Conservation (phyloP, 2,329 filamentous ascomycete genomes). For the Pseudogymnoascus sp. region DNA sequence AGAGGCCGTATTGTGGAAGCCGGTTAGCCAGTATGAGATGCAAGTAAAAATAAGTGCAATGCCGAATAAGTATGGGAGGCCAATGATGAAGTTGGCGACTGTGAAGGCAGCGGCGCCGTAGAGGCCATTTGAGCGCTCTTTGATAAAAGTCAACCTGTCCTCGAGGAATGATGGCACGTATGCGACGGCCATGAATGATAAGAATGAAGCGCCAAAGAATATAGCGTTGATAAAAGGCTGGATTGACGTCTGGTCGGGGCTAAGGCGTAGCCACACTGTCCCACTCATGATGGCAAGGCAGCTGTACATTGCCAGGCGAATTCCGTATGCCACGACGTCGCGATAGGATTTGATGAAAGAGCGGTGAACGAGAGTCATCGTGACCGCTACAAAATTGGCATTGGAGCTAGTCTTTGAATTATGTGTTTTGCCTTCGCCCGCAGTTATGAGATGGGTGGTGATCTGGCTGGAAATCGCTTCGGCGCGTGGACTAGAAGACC, state of each 20-base stretch:
- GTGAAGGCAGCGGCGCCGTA: conserved; percentile 68
- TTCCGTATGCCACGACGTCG: conserved; percentile 75
- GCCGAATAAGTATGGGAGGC: conserved; percentile 68
- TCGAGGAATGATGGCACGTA: conserved; percentile 81
- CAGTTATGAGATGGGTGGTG: conserved; percentile 11
- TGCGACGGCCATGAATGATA: conserved; percentile 75
- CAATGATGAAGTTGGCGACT: conserved; percentile 72
- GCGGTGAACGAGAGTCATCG: conserved; percentile 62
- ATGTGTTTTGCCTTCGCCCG: neutral
- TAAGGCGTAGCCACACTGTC: conserved; percentile 72
- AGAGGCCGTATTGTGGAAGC: conserved; percentile 55
- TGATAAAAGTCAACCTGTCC: conserved; percentile 61
- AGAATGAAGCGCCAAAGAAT: conserved; percentile 66
- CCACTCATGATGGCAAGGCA: conserved; percentile 78
- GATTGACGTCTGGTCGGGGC: conserved; percentile 61
- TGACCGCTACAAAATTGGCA: conserved; percentile 31
- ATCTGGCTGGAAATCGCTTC: conserved; percentile 26
- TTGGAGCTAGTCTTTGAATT: neutral
- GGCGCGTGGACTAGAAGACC: conserved; percentile 41
- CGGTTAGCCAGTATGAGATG: conserved; percentile 71
- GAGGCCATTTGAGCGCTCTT: conserved; percentile 74
- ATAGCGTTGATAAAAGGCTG: conserved; percentile 77
- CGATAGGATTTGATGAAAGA: conserved; percentile 77
- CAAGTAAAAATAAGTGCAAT: conserved; percentile 68
- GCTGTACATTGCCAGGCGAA: conserved; percentile 74